Percentiles rank a stretch among this genome's conserved stretches.
phyloP scores from a whole-genome alignment of 805 yeast species.

The Candida hispaniensis region DNA sequence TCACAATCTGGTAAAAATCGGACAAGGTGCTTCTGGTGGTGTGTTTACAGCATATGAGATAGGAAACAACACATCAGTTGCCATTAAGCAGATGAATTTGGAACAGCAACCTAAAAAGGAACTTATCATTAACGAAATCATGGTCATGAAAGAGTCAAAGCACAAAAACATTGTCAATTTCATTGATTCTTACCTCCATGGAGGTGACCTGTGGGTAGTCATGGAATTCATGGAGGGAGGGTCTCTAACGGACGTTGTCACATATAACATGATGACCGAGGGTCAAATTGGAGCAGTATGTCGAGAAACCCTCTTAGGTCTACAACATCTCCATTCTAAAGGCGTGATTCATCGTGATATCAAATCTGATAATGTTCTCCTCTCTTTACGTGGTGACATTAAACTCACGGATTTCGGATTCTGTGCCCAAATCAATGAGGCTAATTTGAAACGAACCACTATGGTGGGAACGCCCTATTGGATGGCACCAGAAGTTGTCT shows the following conservation, averaged over 20 bases:
- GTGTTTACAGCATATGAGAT: constrained; percentile 70
- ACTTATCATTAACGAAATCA: constrained; percentile 85
- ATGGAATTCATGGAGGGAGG: constrained; percentile 99
- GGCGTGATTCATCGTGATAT: constrained; percentile 95
- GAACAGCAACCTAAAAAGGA: constrained; percentile 89
- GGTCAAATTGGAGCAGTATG: constrained; percentile 94
- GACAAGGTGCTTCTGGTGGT: constrained; percentile 97
- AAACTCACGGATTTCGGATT: constrained; percentile 94
- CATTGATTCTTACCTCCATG: constrained; percentile 68
- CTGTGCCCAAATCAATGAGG: constrained; percentile 85
- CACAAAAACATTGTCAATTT: constrained; percentile 94
- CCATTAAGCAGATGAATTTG: constrained; percentile 92
- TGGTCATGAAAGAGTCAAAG: constrained; percentile 92
- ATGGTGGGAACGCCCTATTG: constrained; percentile 99
- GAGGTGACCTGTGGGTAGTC: constrained; percentile 90
- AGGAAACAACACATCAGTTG: constrained; percentile 56
- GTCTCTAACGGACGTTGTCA: constrained; percentile 86
- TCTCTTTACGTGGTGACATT: constrained; percentile 76
- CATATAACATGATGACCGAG: constrained; percentile 81
- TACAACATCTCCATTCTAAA: constrained; percentile 76
- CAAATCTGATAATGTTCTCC: constrained; percentile 83
- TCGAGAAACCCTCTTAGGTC: constrained; percentile 78
- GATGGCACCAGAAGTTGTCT: constrained; percentile 99
- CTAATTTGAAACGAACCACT: constrained; percentile 66
- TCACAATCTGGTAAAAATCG: constrained; percentile 43